Evolutionary conservation across 2,329 filamentous ascomycete species (phyloP), one percentile per base, ranked within the genome.

Genomic region (Cladobotryum protrusum): DNA sequence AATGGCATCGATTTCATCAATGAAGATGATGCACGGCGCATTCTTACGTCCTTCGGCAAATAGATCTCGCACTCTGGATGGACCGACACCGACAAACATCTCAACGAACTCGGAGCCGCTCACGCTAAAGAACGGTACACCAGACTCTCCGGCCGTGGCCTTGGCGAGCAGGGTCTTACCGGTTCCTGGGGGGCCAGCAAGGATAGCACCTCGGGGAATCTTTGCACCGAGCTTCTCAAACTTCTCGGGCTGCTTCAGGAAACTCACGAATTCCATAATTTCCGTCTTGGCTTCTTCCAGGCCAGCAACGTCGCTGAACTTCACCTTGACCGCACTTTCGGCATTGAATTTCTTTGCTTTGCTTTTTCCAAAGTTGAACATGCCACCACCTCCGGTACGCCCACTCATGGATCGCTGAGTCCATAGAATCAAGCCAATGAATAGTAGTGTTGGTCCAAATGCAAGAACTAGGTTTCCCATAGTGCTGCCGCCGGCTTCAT

Each of bases 231-330:
- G 82, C 68, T 87, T 88, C 72, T 96, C 85, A 72, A 96, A 99
- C 57, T 87, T 85, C 61, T 89, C 87, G 1, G 93, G 93, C 62
- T 93, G 87, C 75, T 96, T 92, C 55, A 99, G 72, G 76, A 99
- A 99, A 66, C 87, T 91, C 59, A 99, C 93, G 62, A 99, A 99
- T 70, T 99, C 93, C 90, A 97, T 96, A 59, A 99, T 99, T 71
- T 99, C 93, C 50, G 84, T 77, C 78, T 99, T 99, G 50, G 93
- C 93, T 72, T 99, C 93, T 66, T 99, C 93, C 84, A 97, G 92
- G 58, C 93, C 93, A 39, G 93, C 93, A 40, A 99, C 93, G 66
- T 99, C 93, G 43, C 88, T 77, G 67, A 99, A 99, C 70, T 96
- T 97, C 68, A 95, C 91, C 72, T 95, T 96, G 73, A 99, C 81